These are phyloP conservation scores for Chaetomium tenue DNA, from an alignment of 495 filamentous ascomycete genomes.

Conservation along the genomic window DNA sequence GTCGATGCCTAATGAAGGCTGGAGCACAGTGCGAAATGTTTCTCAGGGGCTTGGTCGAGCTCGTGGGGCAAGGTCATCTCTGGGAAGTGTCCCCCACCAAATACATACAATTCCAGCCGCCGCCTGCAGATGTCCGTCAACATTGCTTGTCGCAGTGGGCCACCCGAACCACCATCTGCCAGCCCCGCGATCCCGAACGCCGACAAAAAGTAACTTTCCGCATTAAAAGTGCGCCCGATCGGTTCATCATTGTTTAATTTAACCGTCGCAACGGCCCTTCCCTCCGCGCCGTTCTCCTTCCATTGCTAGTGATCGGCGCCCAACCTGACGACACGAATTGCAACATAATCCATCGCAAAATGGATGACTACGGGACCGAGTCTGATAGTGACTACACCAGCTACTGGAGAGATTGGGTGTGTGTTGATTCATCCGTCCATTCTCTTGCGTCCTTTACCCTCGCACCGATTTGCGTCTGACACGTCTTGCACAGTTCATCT, in stretches of 20 bases:
- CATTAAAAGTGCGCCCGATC: neutral
- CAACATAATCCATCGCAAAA: constrained; percentile 21
- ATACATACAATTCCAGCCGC: constrained; percentile 17
- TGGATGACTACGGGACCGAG: constrained; percentile 98
- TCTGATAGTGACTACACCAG: constrained; percentile 98
- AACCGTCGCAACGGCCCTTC: neutral
- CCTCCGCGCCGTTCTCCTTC: neutral
- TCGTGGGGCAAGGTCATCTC: neutral
- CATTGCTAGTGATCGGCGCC: neutral
- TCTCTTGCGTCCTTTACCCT: neutral
- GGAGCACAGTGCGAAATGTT: neutral
- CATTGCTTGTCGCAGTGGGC: neutral
- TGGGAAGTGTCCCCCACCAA: constrained; percentile 9
- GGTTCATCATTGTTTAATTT: neutral
- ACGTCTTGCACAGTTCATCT: constrained; percentile 74
- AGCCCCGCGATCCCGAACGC: neutral
- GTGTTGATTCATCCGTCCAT: constrained; percentile 37
- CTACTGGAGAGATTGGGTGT: constrained; percentile 99
- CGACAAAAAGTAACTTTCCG: neutral
- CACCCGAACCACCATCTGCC: neutral
- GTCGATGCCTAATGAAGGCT: neutral
- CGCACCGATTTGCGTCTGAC: constrained; percentile 24
- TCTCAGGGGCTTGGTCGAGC: neutral
- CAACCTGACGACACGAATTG: neutral
- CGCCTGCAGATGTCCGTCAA: constrained; percentile 4